Base-by-base conservation (phyloP, 75 land plant species). In the Picea sitchensis region DNA sequence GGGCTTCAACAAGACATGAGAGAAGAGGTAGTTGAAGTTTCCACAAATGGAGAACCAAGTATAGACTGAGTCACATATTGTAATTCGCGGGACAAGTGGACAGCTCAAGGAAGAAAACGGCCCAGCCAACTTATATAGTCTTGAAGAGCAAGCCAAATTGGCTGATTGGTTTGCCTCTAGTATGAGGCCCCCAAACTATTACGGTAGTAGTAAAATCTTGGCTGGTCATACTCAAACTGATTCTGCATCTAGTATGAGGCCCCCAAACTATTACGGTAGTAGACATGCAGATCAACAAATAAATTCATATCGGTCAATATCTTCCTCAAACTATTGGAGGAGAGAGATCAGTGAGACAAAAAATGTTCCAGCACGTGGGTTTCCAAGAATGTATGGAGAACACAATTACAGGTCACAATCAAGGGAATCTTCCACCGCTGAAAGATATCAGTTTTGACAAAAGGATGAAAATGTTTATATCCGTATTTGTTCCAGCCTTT, bases 131-230 rank as follows among this genome's bases (percentile, higher is more conserved):
- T 20, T 71, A 71, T 44, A 41, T 41, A 21, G 4, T 44, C 44
- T 71, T 18, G 13, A 71, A 71, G 73, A 71, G 44, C 23, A 71
- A 44, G 54, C 44, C 13, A 44, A 44, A 12, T 44, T 71, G 51
- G 54, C 73, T n/a, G 54, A 44, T 71, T 44, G 73, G 73, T 71
- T 71, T 71, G 73, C 73, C 3, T 71, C 73, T 47, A 41, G 54
- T 44, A 71, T n/a, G n/a, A n/a, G n/a, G n/a, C n/a, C n/a, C n/a
- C n/a, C n/a, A n/a, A n/a, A n/a, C n/a, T n/a, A n/a, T n/a, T n/a
- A n/a, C n/a, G n/a, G n/a, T n/a, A n/a, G n/a, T 47, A 41, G 54
- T 44, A 71, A 36, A 71, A 71, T 44, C 26, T 20, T 47, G 3
- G 26, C 3, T 41, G 23, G 51, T n/a, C 73, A 47, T 41, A 71